Conservation (phyloP, 192 early-diverging fungal species). For the Chytriomyces confervae region DNA sequence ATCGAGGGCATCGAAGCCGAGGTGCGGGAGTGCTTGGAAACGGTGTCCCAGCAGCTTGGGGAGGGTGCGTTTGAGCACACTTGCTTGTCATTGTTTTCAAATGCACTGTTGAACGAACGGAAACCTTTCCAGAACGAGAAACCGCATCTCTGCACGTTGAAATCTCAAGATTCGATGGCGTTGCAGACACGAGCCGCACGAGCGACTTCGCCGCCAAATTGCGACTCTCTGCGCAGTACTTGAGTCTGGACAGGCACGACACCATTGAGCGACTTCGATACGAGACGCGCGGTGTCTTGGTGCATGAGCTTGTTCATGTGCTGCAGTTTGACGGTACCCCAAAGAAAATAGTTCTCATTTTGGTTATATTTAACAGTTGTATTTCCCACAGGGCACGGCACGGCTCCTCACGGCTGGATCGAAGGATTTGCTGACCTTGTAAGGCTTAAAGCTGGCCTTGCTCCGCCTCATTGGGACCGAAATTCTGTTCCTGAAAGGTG, state of each 20-base stretch:
- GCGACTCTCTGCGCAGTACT: constrained; percentile 16
- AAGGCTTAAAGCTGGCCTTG: constrained; percentile 38
- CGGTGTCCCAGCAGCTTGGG: too few species aligned
- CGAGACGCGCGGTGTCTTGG: constrained; percentile 7
- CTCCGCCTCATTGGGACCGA: constrained; percentile 46
- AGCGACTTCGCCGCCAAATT: neutral
- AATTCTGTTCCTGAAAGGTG: too few species aligned
- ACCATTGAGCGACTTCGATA: neutral
- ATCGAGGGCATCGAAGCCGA: too few species aligned
- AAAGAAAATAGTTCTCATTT: too few species aligned
- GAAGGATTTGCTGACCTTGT: constrained; percentile 58
- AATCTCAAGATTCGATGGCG: constrained; percentile 16
- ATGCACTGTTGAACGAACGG: too few species aligned
- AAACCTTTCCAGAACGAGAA: too few species aligned
- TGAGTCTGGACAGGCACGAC: constrained; percentile 9
- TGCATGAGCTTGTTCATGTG: constrained; percentile 29
- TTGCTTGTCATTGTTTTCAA: too few species aligned
- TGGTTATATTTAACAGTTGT: too few species aligned
- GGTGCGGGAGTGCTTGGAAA: too few species aligned
- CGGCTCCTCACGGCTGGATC: constrained; percentile 36
- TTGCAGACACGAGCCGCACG: constrained; percentile 15
- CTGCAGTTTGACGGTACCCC: constrained; percentile 11
- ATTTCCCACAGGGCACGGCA: too few species aligned
- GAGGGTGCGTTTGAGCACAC: too few species aligned
- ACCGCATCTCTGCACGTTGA: neutral